These are phyloP conservation scores for Anethum foeniculum DNA, from an alignment of 140 eudicot genomes.

Conservation along the genomic window DNA sequence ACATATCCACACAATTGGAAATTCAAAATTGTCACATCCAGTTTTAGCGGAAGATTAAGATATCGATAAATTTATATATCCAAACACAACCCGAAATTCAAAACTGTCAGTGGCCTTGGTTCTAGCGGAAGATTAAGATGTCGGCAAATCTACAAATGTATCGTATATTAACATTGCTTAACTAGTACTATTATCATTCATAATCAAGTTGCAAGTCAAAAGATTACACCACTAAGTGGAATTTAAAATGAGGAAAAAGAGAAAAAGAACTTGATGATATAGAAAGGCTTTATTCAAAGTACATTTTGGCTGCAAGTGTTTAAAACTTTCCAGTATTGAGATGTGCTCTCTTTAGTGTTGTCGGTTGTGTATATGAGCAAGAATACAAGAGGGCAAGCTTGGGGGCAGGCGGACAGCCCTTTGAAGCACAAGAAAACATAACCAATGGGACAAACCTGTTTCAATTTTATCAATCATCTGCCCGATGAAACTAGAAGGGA, in stretches of 20 bases:
- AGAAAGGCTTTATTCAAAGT: neutral
- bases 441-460: neutral
- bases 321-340: neutral
- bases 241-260: neutral
- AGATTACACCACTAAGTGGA: neutral
- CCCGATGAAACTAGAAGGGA: too few relatives aligned
- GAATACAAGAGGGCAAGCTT: neutral
- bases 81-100: too few relatives aligned
- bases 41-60: neutral
- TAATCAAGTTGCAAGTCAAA: neutral
- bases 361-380: neutral
- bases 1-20: too few relatives aligned
- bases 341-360: neutral
- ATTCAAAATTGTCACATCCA: too few relatives aligned
- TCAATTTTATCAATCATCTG: neutral
- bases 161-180: neutral
- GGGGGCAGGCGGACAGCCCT: neutral
- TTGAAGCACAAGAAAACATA: neutral
- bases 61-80: too few relatives aligned
- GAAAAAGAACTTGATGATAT: neutral
- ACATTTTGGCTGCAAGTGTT: neutral
- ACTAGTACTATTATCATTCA: neutral
- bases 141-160: neutral
- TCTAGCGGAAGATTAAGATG: neutral
- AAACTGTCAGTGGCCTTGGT: too few relatives aligned